Percentiles rank a stretch among this genome's conserved stretches.
phyloP scores from a whole-genome alignment of 2,329 filamentous ascomycete species.

The Nannizzia gypsea region DNA sequence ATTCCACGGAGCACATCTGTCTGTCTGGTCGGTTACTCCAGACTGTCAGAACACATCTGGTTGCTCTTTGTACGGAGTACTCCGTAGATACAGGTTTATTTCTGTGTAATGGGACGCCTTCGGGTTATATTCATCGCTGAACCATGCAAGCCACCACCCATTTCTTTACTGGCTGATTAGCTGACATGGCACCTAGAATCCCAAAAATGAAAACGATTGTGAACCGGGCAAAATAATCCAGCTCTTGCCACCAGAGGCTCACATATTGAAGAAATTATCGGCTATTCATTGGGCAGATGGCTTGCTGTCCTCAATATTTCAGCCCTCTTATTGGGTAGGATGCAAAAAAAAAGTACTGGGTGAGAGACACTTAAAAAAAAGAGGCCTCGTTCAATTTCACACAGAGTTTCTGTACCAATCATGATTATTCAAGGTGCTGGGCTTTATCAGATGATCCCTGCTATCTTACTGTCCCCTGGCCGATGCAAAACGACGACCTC shows the following conservation, averaged over 20 bases:
- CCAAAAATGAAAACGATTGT: not conserved
- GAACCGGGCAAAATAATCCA: not conserved
- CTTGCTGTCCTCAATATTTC: not conserved
- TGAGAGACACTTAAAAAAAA: not conserved
- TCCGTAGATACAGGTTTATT: too few species aligned
- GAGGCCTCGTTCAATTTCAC: not conserved
- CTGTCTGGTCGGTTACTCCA: not conserved
- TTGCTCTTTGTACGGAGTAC: not conserved
- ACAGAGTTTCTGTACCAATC: not conserved
- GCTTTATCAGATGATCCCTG: constrained; percentile 1
- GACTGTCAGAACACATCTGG: not conserved
- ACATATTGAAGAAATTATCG: not conserved
- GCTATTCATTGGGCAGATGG: not conserved
- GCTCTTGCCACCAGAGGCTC: not conserved
- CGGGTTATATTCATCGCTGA: not conserved
- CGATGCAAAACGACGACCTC: not conserved
- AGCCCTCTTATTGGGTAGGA: not conserved
- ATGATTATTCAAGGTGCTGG: not conserved
- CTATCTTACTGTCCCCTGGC: not conserved
- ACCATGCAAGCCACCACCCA: constrained; percentile 2
- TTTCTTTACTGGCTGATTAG: not conserved
- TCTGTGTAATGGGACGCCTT: too few species aligned
- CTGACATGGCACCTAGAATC: not conserved
- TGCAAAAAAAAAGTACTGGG: too few species aligned
- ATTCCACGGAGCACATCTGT: not conserved